Conservation (phyloP, 1,284 basidiomycete genomes). For the Phenoliferia sp. region DNA sequence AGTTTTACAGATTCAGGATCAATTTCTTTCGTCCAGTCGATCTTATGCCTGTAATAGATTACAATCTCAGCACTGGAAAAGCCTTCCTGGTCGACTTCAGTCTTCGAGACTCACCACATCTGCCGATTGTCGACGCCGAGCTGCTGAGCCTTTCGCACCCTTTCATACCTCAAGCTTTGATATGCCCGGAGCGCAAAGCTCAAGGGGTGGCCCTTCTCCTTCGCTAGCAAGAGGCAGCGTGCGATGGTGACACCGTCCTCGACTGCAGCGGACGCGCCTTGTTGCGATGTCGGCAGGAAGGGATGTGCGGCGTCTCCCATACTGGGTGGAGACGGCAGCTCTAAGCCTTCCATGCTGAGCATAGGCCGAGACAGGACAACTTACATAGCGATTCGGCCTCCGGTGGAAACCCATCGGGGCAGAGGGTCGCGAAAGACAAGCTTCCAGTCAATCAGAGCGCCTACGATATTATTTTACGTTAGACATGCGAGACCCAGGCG, state of each 20-base stretch:
- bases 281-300: slow-evolving; percentile 22
- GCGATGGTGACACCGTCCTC: slow-evolving; percentile 26
- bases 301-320: slow-evolving; percentile 12
- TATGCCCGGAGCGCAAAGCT: slow-evolving; percentile 6
- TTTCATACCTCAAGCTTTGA: slow-evolving; percentile 16
- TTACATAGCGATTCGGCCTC: slow-evolving; percentile 4
- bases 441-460: slow-evolving; percentile 28
- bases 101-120: neutral
- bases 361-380: neutral
- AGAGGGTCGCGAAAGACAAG: slow-evolving; percentile 35
- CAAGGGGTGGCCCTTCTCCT: slow-evolving; percentile 9
- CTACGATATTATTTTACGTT: neutral
- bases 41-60: neutral
- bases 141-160: slow-evolving; percentile 11
- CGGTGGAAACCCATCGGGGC: slow-evolving; percentile 10
- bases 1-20: slow-evolving; percentile 5
- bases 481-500: neutral
- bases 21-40: slow-evolving; percentile 1
- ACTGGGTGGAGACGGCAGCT: neutral
- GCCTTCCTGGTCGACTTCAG: neutral
- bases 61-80: neutral
- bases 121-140: slow-evolving; percentile 8
- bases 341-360: no score
- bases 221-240: slow-evolving; percentile 15
- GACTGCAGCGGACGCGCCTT: slow-evolving; percentile 21